phyloP scores from a whole-genome alignment of 2,329 filamentous ascomycete species.

The Pseudogymnoascus sp. region DNA sequence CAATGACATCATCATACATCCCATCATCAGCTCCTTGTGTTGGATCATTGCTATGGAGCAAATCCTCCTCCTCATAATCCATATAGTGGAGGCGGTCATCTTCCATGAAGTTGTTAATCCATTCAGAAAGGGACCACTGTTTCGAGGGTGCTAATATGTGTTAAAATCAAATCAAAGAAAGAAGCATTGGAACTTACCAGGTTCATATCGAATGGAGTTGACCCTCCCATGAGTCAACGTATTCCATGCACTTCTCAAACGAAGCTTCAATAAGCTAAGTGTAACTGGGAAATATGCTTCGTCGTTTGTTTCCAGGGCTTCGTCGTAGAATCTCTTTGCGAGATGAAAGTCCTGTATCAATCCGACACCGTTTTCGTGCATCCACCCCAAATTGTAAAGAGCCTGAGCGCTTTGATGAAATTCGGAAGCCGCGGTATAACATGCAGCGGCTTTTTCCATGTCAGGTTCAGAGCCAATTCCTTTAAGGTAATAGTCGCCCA shows the following conservation, averaged over 20 bases:
- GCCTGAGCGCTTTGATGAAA: conserved; percentile 89
- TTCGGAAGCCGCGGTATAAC: conserved; percentile 87
- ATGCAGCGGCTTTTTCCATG: conserved; percentile 79
- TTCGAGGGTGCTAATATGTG: conserved; percentile 52
- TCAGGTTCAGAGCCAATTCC: conserved; percentile 68
- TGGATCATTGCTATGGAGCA: conserved; percentile 40
- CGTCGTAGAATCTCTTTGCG: conserved; percentile 91
- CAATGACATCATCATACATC: conserved; percentile 54
- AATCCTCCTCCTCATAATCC: conserved; percentile 42
- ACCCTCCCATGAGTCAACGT: conserved; percentile 82
- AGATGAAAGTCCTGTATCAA: conserved; percentile 94
- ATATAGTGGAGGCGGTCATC: conserved; percentile 52
- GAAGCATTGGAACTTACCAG: conserved; percentile 48
- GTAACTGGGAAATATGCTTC: conserved; percentile 93
- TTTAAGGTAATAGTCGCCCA: conserved; percentile 92
- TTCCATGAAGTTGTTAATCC: conserved; percentile 77
- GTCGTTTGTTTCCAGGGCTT: conserved; percentile 80
- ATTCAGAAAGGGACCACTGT: conserved; percentile 73
- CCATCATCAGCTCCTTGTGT: conserved; percentile 50
- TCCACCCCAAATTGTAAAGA: conserved; percentile 96
- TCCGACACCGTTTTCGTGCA: conserved; percentile 95
- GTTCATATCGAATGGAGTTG: conserved; percentile 86
- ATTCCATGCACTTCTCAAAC: conserved; percentile 87
- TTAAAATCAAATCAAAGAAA: conserved; percentile 23
- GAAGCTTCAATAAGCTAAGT: conserved; percentile 75